Evolutionary conservation across 495 filamentous ascomycete genomes (phyloP), one percentile per base, ranked within the genome.

Genomic region (Aspergillus biplanus): DNA sequence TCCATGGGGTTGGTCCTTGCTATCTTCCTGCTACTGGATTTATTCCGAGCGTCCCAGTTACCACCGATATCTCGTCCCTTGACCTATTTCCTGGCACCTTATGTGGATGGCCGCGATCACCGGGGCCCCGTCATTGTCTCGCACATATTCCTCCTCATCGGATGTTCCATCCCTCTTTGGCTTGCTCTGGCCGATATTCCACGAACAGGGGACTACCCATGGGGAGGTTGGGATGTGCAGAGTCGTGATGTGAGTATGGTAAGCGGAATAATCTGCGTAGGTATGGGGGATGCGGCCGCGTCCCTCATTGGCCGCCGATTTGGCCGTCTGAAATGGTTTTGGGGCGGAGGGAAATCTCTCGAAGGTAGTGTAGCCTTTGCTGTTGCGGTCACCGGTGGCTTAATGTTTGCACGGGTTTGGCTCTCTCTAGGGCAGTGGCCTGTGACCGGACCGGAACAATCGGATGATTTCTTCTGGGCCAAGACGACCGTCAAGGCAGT

Each of bases 151-250:
- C 82, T 99, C 27, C 85, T 99, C 21, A 89, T 98, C 50, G 95
- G 95, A n/a, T 97, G 96, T 62, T 92, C 94, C 0, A 92, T 97
- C 3, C 95, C 95, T 0, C 82, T 97, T 50, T 99, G 95, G 95
- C 82, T 98, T 2, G 92, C 90, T 3, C 79, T 97, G 7, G 86
- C 88, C 7, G 80, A 87, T n/a, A 77, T 88, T 0, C 75, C 84
- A 0, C 82, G 89, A 3, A 75, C 64, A 1, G 89, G 80, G 4
- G 64, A 74, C 0, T 80, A 66, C 3, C 77, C 81, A 13, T 87
- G 89, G 75, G 62, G 69, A 7, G 90, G 89, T 27, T 97, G 93
- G 93, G 86, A 91, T 44, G 80, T 93, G 0, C 73, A 76, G 13
- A 75, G 73, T 7, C 82, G 91, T 27, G 91, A 97, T 67, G 82